A percentile compares a stretch with the other conserved stretches of the same genome.
These are phyloP conservation scores for Geosmithia flava DNA, from an alignment of 2,329 filamentous ascomycete species.

Conservation along the genomic window DNA sequence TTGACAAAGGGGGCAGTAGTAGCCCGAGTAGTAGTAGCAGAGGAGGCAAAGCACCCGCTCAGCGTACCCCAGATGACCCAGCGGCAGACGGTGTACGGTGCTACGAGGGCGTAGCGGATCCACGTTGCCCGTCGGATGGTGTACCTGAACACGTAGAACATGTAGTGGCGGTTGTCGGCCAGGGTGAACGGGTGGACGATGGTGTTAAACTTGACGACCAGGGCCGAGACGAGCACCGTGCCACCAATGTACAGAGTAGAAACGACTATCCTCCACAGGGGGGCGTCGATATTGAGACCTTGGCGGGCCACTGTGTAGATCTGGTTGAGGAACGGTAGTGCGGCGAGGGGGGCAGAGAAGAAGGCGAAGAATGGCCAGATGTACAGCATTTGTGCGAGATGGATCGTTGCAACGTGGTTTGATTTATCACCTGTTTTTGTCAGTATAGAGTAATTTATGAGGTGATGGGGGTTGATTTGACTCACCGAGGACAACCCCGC, in stretches of 20 bases:
- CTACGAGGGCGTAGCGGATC: slow-evolving; percentile 54
- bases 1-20: background rate
- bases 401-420: slow-evolving; percentile 82
- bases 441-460: slow-evolving; percentile 10
- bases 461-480: background rate
- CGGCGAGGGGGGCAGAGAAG: slow-evolving; percentile 72
- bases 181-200: slow-evolving; percentile 92
- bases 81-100: slow-evolving; percentile 58
- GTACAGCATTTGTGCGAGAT: slow-evolving; percentile 88
- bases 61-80: slow-evolving; percentile 58
- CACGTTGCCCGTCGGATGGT: slow-evolving; percentile 54
- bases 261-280: slow-evolving; percentile 7
- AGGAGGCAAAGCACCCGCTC: slow-evolving; percentile 21
- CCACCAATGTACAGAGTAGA: slow-evolving; percentile 20
- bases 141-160: slow-evolving; percentile 90
- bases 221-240: slow-evolving; percentile 22
- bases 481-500: slow-evolving; percentile 77
- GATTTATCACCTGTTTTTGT: slow-evolving; percentile 65
- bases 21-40: background rate
- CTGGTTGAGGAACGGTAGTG: slow-evolving; percentile 30
- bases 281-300: background rate
- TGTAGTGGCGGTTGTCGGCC: slow-evolving; percentile 92
- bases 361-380: slow-evolving; percentile 84
- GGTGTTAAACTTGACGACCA: slow-evolving; percentile 68
- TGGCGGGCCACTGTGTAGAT: background rate